Evolutionary conservation across 2,329 filamentous ascomycete genomes (phyloP).

Genomic region (Fusarium buharicum): DNA sequence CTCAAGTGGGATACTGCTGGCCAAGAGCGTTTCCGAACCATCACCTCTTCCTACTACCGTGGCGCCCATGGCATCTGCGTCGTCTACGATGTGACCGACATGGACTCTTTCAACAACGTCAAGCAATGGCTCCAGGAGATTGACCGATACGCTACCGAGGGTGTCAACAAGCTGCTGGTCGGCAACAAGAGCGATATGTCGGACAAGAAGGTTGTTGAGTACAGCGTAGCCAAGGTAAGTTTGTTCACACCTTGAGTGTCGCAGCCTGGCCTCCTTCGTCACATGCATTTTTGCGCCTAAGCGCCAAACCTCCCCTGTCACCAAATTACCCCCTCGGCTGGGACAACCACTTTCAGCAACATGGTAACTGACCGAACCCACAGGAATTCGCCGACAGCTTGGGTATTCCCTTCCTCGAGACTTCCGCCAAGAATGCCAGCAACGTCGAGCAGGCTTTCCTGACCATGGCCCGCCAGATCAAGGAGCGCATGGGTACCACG

Average conservation of each 20-base stretch:
- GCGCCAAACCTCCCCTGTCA: conserved; percentile 15
- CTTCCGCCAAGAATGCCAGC: conserved; percentile 98
- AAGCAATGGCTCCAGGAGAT: conserved; percentile 99
- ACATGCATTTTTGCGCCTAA: conserved; percentile 39
- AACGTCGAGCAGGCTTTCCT: conserved; percentile 99
- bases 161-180: conserved; percentile 98
- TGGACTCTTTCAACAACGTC: conserved; percentile 99
- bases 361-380: conserved; percentile 36
- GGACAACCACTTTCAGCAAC: background rate
- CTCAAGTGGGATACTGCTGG: conserved; percentile 96
- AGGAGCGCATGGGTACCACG: conserved; percentile 98
- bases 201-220: conserved; percentile 99
- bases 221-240: conserved; percentile 96
- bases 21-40: conserved; percentile 99
- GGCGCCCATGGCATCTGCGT: conserved; percentile 99
- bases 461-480: conserved; percentile 99
- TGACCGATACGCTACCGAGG: conserved; percentile 98
- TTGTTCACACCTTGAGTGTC: conserved; percentile 1
- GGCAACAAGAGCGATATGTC: conserved; percentile 99
- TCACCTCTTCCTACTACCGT: conserved; percentile 99
- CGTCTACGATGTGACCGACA: conserved; percentile 99
- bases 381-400: conserved; percentile 99
- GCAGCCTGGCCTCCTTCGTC: conserved; percentile 19
- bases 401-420: conserved; percentile 99
- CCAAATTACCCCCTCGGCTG: conserved; percentile 16